A percentile compares a stretch with the other conserved stretches of the same genome.
phyloP scores from a whole-genome alignment of 1,139 yeast genomes.

The Yamadazyma dendronema region DNA sequence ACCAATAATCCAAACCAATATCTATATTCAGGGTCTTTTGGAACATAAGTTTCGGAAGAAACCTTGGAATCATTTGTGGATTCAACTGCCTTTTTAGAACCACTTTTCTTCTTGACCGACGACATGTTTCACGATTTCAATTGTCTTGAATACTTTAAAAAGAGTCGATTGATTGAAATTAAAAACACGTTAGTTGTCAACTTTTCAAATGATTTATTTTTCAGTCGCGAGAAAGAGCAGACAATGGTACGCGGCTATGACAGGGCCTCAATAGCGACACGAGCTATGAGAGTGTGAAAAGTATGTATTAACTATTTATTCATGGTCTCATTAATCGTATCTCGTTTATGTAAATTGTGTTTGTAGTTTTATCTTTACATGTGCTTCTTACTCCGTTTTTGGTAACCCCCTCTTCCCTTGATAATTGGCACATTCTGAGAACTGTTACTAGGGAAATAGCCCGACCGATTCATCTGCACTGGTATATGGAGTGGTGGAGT shows the following conservation, averaged over 20 bases:
- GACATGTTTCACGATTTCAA: conserved; percentile 7
- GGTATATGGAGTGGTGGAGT: conserved; percentile 17
- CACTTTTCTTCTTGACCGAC: conserved; percentile 8
- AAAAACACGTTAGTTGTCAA: conserved; percentile 4
- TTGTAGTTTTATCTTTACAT: conserved; percentile 12
- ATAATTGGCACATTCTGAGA: conserved; percentile 28
- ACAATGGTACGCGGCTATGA: no score
- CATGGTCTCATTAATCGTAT: background rate
- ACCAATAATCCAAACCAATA: conserved; percentile 43
- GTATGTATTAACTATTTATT: no score
- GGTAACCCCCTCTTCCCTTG: conserved; percentile 52
- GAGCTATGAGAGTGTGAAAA: no score
- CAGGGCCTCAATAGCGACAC: no score
- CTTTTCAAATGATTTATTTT: no score
- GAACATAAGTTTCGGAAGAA: conserved; percentile 17
- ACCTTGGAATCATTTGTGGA: conserved; percentile 16
- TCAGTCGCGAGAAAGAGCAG: no score
- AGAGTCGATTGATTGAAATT: background rate
- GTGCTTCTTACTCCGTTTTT: conserved; percentile 41
- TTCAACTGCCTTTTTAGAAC: conserved; percentile 8
- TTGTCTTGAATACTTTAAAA: background rate
- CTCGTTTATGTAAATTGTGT: background rate
- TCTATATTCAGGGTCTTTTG: conserved; percentile 28
- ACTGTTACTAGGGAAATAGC: conserved; percentile 8
- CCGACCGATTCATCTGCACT: conserved; percentile 9